These are phyloP conservation scores for Kwoniella bestiolae DNA, from an alignment of 768 basidiomycete species.

Conservation along the genomic window DNA sequence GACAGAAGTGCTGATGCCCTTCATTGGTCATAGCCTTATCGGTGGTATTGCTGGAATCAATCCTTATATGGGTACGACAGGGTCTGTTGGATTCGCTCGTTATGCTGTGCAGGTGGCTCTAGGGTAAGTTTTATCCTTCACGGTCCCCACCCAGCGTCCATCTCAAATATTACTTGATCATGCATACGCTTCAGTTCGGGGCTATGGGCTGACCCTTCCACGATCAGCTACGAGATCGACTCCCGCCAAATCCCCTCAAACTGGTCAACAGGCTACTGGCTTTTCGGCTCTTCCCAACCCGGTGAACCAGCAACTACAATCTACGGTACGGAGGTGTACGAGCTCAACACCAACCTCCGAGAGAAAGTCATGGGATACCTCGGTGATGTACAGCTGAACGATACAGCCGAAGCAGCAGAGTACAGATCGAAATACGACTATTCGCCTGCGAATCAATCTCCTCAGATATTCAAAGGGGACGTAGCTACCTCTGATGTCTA, in stretches of 20 bases:
- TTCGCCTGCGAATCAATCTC: constrained; percentile 56
- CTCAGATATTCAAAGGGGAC: constrained; percentile 56
- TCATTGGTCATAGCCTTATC: constrained; percentile 33
- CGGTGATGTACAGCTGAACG: constrained; percentile 55
- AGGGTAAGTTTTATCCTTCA: constrained; percentile 9
- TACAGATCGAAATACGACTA: constrained; percentile 54
- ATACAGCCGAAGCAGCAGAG: constrained; percentile 52
- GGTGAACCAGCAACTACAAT: constrained; percentile 46
- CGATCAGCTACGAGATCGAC: constrained; percentile 60
- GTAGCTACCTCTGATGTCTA: constrained; percentile 59
- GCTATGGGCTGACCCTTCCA: constrained; percentile 15
- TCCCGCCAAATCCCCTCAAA: constrained; percentile 59
- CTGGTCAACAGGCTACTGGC: constrained; percentile 59
- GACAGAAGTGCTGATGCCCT: constrained; percentile 2
- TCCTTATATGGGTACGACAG: constrained; percentile 59
- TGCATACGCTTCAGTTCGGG: no score
- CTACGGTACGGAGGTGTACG: constrained; percentile 63
- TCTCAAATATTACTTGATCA: background rate
- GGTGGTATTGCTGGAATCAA: constrained; percentile 60
- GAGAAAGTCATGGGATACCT: constrained; percentile 53
- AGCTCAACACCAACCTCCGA: constrained; percentile 61
- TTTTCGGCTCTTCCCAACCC: constrained; percentile 53
- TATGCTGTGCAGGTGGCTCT: constrained; percentile 58
- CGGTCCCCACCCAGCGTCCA: background rate
- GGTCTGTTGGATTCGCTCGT: constrained; percentile 58